Evolutionary conservation across 1,284 basidiomycete species (phyloP).

Genomic region (Leucoagaricus sp.): DNA sequence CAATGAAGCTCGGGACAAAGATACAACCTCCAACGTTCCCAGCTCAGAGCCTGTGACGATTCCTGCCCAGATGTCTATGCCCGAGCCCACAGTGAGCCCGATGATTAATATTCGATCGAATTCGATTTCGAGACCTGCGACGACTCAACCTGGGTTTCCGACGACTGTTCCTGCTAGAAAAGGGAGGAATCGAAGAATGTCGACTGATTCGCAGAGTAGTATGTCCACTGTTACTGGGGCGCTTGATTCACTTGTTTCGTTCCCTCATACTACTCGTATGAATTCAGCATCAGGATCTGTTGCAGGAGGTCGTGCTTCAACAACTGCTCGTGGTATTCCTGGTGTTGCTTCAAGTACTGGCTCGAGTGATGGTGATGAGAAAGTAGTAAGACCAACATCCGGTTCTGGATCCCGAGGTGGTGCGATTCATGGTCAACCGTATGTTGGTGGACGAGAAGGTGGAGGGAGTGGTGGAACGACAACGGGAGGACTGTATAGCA

Average conservation of each 20-base stretch:
- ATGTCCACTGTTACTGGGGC: conserved; percentile 2
- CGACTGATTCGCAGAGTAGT: conserved; percentile 4
- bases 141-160: conserved; percentile 3
- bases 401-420: no score
- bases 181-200: not conserved
- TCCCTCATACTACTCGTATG: not conserved
- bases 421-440: not conserved
- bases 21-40: no score
- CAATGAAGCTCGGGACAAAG: no score
- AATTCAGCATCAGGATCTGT: not conserved
- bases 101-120: not conserved
- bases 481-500: conserved; percentile 1
- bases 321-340: not conserved
- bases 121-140: not conserved
- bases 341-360: not conserved
- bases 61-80: not conserved
- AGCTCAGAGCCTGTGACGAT: not conserved
- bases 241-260: conserved; percentile 1
- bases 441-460: not conserved
- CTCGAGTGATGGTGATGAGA: not conserved
- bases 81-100: not conserved
- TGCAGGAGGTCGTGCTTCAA: not conserved
- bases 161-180: conserved; percentile 2
- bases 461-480: not conserved
- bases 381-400: not conserved